A percentile compares a stretch with the other conserved stretches of the same genome.
phyloP scores from a whole-genome alignment of 768 basidiomycete species.

The Rhodotorula taiwanensis region DNA sequence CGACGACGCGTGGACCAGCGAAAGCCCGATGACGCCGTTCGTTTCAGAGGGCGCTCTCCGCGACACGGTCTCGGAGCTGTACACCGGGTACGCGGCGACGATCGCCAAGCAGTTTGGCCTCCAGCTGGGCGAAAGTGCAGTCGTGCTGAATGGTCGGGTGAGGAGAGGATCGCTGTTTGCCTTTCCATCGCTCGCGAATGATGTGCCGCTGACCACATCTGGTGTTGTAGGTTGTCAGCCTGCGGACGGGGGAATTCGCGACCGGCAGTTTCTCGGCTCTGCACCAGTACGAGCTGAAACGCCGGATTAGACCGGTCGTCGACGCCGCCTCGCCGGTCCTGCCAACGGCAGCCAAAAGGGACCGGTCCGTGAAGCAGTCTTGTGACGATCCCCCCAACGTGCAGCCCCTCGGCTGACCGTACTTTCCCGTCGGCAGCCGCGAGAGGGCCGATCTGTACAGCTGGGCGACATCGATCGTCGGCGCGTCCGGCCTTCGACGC shows the following conservation, averaged over 20 bases:
- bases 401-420: no score
- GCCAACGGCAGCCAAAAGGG: slow-evolving; percentile 47
- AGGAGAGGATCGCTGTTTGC: slow-evolving; percentile 41
- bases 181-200: no score
- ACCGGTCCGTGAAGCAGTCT: no score
- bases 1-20: slow-evolving; percentile 21
- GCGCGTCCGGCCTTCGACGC: not conserved
- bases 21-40: slow-evolving; percentile 26
- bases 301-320: slow-evolving; percentile 63
- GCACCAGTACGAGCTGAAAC: slow-evolving; percentile 64
- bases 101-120: slow-evolving; percentile 7
- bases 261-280: slow-evolving; percentile 53
- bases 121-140: slow-evolving; percentile 51
- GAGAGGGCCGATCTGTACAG: slow-evolving; percentile 58
- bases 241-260: slow-evolving; percentile 59
- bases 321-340: slow-evolving; percentile 56
- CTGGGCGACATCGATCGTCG: slow-evolving; percentile 63
- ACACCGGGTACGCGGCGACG: not conserved
- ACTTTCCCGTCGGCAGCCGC: not conserved
- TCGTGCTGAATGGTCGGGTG: slow-evolving; percentile 80
- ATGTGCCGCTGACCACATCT: not conserved
- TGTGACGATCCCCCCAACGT: no score
- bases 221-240: not conserved
- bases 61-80: not conserved
- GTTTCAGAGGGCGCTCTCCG: slow-evolving; percentile 28